Base-by-base conservation (phyloP, 352 stramenopile species). In the Globisporangium middletonii region DNA sequence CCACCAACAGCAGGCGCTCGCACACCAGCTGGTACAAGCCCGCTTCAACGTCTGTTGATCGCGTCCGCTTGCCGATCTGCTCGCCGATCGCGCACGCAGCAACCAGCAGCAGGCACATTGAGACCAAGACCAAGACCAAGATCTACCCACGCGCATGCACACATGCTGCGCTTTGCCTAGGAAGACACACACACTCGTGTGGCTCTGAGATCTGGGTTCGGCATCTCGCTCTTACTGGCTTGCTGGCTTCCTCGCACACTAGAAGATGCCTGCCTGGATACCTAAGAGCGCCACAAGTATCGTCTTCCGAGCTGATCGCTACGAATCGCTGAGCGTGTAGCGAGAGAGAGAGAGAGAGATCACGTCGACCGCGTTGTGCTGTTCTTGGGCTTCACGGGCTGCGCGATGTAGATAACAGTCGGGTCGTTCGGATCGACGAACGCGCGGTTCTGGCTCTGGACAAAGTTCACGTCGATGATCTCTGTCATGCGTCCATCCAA, bases 381-480 rank as follows among this genome's bases (percentile, higher is more conserved):
- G 38, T 23, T 38, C 15, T 55, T 64, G 26, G 67, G 69, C 45
- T 71, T 77, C 41, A 80, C 71, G 15, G 84, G 82, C 59, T 94
- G 84, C 9, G 75, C 71, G 35, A 92, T 83, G 62, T 92, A 94
- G 66, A 94, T 87, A 35, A 90, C 71, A 2, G 82, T 89, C 4
- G 86, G 86, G 50, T 95, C 86, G 71, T 92, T 94, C 43, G 86
- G 86, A 50, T 94, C 84, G 26, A 94, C 79, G 68, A 89, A 94
- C 9, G 84, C 84, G 45, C 86, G 87, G 50, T 92, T 87, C 66
- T 92, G 83, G 65, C 63, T 90, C 44, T 85, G 75, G 33, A 92
- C 77, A 59, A 91, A 92, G 47, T 49, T 74, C 67, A 78, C 60
- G 60, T 92, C 84, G 63, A 90, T 74, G 41, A 69, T 71, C 63